These are phyloP conservation scores for Coprinellus micaceus DNA, from an alignment of 768 basidiomycete species.

Conservation along the genomic window DNA sequence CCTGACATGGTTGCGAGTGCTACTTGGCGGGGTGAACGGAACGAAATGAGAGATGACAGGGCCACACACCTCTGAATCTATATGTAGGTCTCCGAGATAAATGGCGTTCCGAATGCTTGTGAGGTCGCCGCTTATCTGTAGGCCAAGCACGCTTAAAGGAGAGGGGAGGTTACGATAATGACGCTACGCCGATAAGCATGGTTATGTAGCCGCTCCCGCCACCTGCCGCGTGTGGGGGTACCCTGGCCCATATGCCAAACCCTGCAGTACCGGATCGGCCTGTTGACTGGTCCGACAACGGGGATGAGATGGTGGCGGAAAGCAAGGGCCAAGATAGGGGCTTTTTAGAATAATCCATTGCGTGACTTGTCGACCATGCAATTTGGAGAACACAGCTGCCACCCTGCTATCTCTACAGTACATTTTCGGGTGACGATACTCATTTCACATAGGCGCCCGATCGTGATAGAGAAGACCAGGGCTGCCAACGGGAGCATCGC, in stretches of 20 bases:
- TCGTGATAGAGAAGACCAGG: too few relatives aligned
- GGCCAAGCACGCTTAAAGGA: too few relatives aligned
- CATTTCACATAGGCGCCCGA: too few relatives aligned
- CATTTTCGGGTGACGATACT: too few relatives aligned
- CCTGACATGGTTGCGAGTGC: conserved; percentile 12
- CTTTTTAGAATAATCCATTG: too few relatives aligned
- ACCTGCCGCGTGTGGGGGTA: background rate
- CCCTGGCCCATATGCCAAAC: background rate
- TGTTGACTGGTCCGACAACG: too few relatives aligned
- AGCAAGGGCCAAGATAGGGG: background rate
- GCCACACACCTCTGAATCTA: background rate
- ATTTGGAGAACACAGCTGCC: too few relatives aligned
- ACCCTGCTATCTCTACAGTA: too few relatives aligned
- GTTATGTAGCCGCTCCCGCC: background rate
- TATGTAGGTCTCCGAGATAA: background rate
- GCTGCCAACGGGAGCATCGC: too few relatives aligned
- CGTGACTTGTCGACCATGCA: too few relatives aligned
- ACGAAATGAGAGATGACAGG: too few relatives aligned
- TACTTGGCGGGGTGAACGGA: background rate
- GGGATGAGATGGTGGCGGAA: background rate
- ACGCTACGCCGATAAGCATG: background rate
- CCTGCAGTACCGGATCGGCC: too few relatives aligned
- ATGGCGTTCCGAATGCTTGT: background rate
- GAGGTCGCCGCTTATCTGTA: background rate
- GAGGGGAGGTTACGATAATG: background rate